Percentiles rank a stretch among this genome's conserved stretches.
These are phyloP conservation scores for Ophiosphaerella herpotricha DNA, from an alignment of 2,329 filamentous ascomycete species.

Conservation along the genomic window DNA sequence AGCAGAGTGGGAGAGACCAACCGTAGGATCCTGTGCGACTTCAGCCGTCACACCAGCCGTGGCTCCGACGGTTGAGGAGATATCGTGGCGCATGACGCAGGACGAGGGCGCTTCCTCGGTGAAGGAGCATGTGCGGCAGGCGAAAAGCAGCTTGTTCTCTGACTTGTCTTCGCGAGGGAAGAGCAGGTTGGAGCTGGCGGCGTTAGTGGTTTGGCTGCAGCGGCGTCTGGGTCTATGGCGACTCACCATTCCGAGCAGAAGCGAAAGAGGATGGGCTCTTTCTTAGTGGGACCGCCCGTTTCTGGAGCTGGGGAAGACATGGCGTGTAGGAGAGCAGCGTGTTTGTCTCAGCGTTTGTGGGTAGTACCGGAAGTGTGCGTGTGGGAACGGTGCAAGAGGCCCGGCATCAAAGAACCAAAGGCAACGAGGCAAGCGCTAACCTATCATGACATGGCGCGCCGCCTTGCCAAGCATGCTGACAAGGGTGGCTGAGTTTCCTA, in stretches of 20 bases:
- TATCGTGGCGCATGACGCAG: conserved; percentile 93
- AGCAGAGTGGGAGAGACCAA: conserved; percentile 65
- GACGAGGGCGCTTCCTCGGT: conserved; percentile 83
- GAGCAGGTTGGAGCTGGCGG: conserved; percentile 83
- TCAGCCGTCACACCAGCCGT: conserved; percentile 97
- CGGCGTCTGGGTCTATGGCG: background rate
- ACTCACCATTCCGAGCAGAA: conserved; percentile 94
- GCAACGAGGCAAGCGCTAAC: too few relatives aligned
- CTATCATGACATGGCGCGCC: background rate
- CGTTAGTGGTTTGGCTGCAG: conserved; percentile 5
- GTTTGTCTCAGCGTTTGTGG: background rate
- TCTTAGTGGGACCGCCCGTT: conserved; percentile 43
- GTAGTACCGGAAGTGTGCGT: background rate
- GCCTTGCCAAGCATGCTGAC: background rate
- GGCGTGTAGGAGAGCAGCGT: conserved; percentile 4
- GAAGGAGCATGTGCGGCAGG: conserved; percentile 93
- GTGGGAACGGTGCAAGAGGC: background rate
- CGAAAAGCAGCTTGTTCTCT: conserved; percentile 85
- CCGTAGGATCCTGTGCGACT: conserved; percentile 96
- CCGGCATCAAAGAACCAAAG: too few relatives aligned
- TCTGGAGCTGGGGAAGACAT: conserved; percentile 46
- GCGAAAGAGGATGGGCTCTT: conserved; percentile 86
- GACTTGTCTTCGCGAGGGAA: conserved; percentile 94
- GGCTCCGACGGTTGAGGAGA: conserved; percentile 89
- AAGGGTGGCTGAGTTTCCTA: conserved; percentile 1